Evolutionary conservation across 2,329 filamentous ascomycete species (phyloP), one percentile per base, ranked within the genome.

Genomic region (Cercospora janseana): DNA sequence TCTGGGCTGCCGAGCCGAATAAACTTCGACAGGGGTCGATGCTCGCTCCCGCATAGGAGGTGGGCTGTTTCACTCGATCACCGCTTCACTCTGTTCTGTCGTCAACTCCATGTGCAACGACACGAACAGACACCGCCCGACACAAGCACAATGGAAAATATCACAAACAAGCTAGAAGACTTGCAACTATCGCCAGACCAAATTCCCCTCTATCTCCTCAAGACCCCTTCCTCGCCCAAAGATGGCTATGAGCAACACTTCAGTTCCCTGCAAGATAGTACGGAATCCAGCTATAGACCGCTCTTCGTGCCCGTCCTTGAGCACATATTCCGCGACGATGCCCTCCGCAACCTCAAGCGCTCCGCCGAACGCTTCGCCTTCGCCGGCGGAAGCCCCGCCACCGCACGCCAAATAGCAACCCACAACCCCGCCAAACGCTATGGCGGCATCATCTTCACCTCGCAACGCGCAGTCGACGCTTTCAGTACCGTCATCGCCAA

Each of bases 401-500:
- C 61, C 21, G 54, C 46, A 4, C 57, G 60, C 16, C 55, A 64
- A n/a, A 60, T 56, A 51, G 64, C 63, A 5, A 65, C 62, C 12
- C 54, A 64, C 53, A 65, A 66, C 47, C 63, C 61, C 6, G 63
- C 62, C 10, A 67, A 69, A 46, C 64, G 70, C 10, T 92, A 88
- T 63, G 86, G 87, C 4, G 88, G 86, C n/a, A 71, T 92, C 51
- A 83, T 93, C 42, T 92, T 93, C 64, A 93, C 88, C 1, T 91
- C 86, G 6, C 88, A 93, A 66, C 79, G 88, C 41, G 87, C 88
- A 1, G 88, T 93, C 2, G 88, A 93, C 66, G 87, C 85, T 0
- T 89, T 93, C 62, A 72, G 80, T 3, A 73, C 78, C 37, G 70
- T 88, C 6, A 76, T 89, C 0, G 70, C 77, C 10, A 78, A 81